Percentiles rank a stretch among this genome's conserved stretches.
Conservation (phyloP, 768 basidiomycete species). For the Solioccasus polychromus region DNA sequence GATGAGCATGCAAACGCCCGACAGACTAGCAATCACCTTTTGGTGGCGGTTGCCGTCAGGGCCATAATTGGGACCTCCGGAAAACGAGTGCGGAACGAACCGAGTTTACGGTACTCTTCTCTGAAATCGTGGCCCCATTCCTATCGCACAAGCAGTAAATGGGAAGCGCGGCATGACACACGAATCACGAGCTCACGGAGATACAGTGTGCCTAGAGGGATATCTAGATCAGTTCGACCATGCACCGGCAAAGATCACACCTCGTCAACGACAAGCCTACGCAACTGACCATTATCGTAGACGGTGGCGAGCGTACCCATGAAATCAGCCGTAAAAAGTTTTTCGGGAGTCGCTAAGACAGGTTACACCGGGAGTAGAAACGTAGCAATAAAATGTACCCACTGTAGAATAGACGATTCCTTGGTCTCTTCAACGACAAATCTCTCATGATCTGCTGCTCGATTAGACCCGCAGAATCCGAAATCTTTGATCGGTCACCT, state of each 20-base stretch:
- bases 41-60: constrained; percentile 79
- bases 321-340: constrained; percentile 55
- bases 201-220: constrained; percentile 73
- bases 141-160: constrained; percentile 32
- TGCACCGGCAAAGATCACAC: constrained; percentile 34
- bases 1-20: constrained; percentile 3
- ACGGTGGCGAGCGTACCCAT: constrained; percentile 46
- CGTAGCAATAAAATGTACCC: constrained; percentile 17
- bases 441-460: constrained; percentile 56
- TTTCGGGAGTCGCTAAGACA: constrained; percentile 73
- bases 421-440: constrained; percentile 55
- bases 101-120: constrained; percentile 67
- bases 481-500: no score
- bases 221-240: constrained; percentile 3
- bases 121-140: constrained; percentile 89
- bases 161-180: not conserved
- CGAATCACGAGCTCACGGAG: constrained; percentile 48
- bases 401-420: constrained; percentile 71
- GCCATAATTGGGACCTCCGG: constrained; percentile 82
- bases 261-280: constrained; percentile 80
- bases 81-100: constrained; percentile 64
- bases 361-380: not conserved
- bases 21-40: constrained; percentile 38
- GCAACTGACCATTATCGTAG: constrained; percentile 56
- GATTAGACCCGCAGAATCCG: no score